These are phyloP conservation scores for Tylopilus subfusipes DNA, from an alignment of 768 basidiomycete species.

Conservation along the genomic window DNA sequence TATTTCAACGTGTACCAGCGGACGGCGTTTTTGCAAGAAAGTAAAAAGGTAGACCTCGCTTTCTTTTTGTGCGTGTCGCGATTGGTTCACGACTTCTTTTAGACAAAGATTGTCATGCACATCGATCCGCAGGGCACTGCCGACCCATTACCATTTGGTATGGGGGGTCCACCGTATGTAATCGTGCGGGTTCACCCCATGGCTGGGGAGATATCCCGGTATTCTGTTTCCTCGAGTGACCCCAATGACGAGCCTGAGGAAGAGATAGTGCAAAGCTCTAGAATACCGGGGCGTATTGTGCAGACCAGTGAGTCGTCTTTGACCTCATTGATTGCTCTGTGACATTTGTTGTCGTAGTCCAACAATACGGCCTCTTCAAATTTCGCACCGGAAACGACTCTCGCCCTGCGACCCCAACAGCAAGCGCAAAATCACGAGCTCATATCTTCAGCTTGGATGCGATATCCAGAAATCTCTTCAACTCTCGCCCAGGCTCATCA, in stretches of 20 bases:
- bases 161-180: conserved; percentile 69
- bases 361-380: conserved; percentile 86
- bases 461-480: conserved; percentile 87
- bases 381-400: conserved; percentile 77
- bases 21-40: conserved; percentile 72
- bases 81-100: conserved; percentile 7
- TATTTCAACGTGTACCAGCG: conserved; percentile 89
- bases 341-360: conserved; percentile 46
- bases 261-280: conserved; percentile 74
- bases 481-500: conserved; percentile 58
- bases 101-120: conserved; percentile 89
- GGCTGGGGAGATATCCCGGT: conserved; percentile 78
- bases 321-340: background rate
- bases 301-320: conserved; percentile 67
- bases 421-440: conserved; percentile 64
- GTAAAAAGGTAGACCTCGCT: conserved; percentile 60
- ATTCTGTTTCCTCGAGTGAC: conserved; percentile 70
- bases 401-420: conserved; percentile 82
- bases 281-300: conserved; percentile 71
- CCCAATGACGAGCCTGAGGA: conserved; percentile 72
- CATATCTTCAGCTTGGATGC: conserved; percentile 89
- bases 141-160: conserved; percentile 73
- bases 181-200: conserved; percentile 79
- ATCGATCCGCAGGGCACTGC: conserved; percentile 75
- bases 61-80: background rate